Evolutionary conservation across 495 filamentous ascomycete genomes (phyloP), one percentile per base, ranked within the genome.

Genomic region (Aspergillus steynii): DNA sequence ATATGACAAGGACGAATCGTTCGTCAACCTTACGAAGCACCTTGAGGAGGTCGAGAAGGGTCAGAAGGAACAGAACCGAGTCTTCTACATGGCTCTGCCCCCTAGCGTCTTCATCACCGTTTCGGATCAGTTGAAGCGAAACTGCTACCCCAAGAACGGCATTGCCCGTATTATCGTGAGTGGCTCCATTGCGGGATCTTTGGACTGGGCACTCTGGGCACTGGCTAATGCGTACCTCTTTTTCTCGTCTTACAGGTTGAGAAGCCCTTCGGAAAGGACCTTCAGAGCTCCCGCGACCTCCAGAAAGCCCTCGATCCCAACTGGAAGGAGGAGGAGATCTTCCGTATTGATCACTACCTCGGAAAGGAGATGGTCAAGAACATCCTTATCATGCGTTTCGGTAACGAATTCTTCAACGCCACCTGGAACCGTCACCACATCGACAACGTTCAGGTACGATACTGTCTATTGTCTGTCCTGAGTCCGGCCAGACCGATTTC

Each of bases 311-410:
- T 99, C 54, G 92, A 93, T 67, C 96, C 96, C 34, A 92, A 98
- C 81, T 99, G 96, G 96, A 96, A 90, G 71, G 96, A 99, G 77
- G 96, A 99, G 52, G 96, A 99, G 81, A 91, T 98, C 66, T 99
- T 96, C 87, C 94, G 96, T 70, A 99, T 99, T 70, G 96, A 99
- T 75, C 96, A 99, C 80, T 99, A 99, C 74, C 85, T 99, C 47
- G 96, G 96, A 66, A 99, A 99, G 86, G 96, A 99, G 82, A 99
- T 99, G 96, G 96, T 99, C 58, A 99, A 99, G 86, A 99, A 99
- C 75, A 96, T 99, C 69, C 86, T 99, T 56, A 97, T 99, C 66
- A 86, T 99, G 62, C 86, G 96, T 65, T 99, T 99, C 74, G 96
- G 95, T 64, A 99, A 99, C 78, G 93, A 97, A 69, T 98, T 99